Conservation (phyloP, 192 early-diverging fungal species). For the Rhizophagus prolifer region DNA sequence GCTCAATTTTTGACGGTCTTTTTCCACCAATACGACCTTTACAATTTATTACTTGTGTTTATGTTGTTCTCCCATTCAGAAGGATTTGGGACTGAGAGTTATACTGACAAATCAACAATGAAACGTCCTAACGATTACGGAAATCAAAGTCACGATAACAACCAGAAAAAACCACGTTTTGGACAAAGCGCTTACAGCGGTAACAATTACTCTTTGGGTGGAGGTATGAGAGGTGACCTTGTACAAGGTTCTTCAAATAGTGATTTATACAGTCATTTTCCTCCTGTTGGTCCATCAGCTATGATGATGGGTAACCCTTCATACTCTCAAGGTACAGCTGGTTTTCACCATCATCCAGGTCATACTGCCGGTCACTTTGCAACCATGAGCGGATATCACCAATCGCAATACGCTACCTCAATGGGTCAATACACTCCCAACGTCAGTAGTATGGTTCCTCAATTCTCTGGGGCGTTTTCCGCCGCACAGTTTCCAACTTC, state of each 20-base stretch:
- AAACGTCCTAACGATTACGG: constrained; percentile 64
- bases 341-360: constrained; percentile 29
- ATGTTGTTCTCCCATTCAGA: constrained; percentile 8
- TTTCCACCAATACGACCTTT: not conserved
- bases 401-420: constrained; percentile 26
- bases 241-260: constrained; percentile 18
- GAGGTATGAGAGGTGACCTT: constrained; percentile 28
- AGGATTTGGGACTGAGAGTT: constrained; percentile 10
- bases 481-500: constrained; percentile 24
- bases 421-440: constrained; percentile 33
- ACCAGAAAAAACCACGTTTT: constrained; percentile 57
- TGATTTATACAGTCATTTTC: constrained; percentile 29
- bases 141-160: constrained; percentile 47
- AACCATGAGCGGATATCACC: constrained; percentile 35
- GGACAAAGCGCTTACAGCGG: constrained; percentile 45
- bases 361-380: constrained; percentile 28
- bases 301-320: constrained; percentile 41
- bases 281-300: constrained; percentile 35
- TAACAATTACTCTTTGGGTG: constrained; percentile 8
- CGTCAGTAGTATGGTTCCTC: constrained; percentile 31
- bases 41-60: not conserved
- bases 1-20: constrained; percentile 2
- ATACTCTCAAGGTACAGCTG: constrained; percentile 29
- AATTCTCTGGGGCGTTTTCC: constrained; percentile 29
- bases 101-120: constrained; percentile 36